phyloP scores from a whole-genome alignment of 805 yeast genomes.

The Middelhovenomyces tepae region DNA sequence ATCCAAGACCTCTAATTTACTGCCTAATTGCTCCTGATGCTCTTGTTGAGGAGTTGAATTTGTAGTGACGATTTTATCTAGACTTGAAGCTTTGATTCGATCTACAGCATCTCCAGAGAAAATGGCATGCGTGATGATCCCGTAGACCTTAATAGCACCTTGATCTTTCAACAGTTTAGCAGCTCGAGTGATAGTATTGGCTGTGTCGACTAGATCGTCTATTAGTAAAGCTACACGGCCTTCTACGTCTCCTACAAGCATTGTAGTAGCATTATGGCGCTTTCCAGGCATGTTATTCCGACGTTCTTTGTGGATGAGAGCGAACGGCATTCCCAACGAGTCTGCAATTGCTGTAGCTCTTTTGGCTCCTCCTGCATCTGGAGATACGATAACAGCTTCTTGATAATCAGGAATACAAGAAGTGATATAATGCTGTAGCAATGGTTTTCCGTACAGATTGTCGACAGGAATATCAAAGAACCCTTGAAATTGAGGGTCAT shows the following conservation, averaged over 20 bases:
- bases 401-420: conserved; percentile 69
- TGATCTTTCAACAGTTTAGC: conserved; percentile 86
- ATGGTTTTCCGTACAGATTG: conserved; percentile 80
- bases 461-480: conserved; percentile 95
- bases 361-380: conserved; percentile 99
- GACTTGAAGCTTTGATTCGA: conserved; percentile 54
- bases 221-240: conserved; percentile 80
- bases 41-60: conserved; percentile 82
- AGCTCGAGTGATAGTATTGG: conserved; percentile 84
- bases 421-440: conserved; percentile 75
- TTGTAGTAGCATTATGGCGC: conserved; percentile 60
- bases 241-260: conserved; percentile 93
- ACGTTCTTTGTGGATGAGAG: conserved; percentile 91
- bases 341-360: conserved; percentile 94
- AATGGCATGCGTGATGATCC: conserved; percentile 85
- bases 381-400: conserved; percentile 87
- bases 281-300: conserved; percentile 33
- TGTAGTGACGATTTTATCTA: conserved; percentile 81
- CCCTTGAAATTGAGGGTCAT: conserved; percentile 97
- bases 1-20: conserved; percentile 70
- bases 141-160: conserved; percentile 82
- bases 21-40: conserved; percentile 45
- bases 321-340: conserved; percentile 77
- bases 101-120: conserved; percentile 86
- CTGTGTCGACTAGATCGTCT: conserved; percentile 92